Percentiles rank a stretch among this genome's conserved stretches.
Evolutionary conservation across 2,329 filamentous ascomycete genomes (phyloP).

Genomic region (Colletotrichum karsti): DNA sequence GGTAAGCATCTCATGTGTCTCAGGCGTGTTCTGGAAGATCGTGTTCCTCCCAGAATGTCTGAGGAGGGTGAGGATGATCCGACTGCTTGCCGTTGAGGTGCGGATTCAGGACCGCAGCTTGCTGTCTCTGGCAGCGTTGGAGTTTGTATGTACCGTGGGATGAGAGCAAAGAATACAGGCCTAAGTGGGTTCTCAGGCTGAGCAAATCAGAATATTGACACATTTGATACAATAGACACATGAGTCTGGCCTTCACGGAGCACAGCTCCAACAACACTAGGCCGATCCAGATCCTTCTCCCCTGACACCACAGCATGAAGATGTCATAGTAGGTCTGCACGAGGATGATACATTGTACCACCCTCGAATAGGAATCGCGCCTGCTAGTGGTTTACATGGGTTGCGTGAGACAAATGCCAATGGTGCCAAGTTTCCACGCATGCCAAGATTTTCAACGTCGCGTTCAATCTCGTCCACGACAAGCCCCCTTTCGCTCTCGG

Average conservation of each 20-base stretch:
- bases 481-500: neutral
- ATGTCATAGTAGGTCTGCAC: neutral
- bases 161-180: too few species aligned
- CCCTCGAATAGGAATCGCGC: neutral
- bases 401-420: neutral
- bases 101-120: too few species aligned
- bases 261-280: neutral
- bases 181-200: too few species aligned
- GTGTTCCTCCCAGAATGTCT: neutral
- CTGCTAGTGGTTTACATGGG: neutral
- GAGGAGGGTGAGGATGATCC: neutral
- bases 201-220: too few species aligned
- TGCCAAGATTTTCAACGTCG: slow-evolving; percentile 16
- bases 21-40: neutral
- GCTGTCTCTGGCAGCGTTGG: too few species aligned
- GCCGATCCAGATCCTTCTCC: neutral
- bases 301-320: neutral
- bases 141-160: too few species aligned
- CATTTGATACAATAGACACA: too few species aligned
- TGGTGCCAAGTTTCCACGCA: slow-evolving; percentile 8
- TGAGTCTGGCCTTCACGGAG: too few species aligned
- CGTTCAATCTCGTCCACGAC: neutral
- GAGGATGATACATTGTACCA: neutral
- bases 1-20: neutral
- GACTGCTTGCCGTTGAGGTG: too few species aligned